Evolutionary conservation across 176 grass and related monocot genomes (phyloP).

Genomic region (Lolium rigidum): DNA sequence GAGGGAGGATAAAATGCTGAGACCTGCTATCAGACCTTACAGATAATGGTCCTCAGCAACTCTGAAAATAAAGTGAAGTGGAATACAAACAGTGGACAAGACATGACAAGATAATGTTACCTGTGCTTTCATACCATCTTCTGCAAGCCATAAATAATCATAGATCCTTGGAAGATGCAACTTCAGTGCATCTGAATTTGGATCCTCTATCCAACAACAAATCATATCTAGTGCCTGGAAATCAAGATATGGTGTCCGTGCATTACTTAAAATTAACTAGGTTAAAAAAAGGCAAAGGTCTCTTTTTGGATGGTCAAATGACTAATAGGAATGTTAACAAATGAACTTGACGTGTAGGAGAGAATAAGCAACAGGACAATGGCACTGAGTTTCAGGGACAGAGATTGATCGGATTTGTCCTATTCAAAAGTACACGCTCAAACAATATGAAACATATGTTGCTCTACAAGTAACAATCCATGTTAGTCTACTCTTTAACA

Average conservation of each 20-base stretch:
- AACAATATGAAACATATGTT: neutral
- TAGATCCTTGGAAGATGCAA: constrained; percentile 72
- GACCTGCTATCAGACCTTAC: neutral
- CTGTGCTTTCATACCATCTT: constrained; percentile 91
- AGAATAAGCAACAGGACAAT: neutral
- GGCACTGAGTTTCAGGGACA: neutral
- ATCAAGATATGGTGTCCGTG: neutral
- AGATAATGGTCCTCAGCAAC: neutral
- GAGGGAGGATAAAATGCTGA: neutral
- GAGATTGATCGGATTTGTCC: neutral
- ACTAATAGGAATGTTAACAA: neutral
- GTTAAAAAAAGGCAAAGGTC: neutral
- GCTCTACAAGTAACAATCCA: neutral
- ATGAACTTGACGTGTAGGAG: neutral
- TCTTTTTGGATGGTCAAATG: constrained; percentile 16
- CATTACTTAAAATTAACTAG: neutral
- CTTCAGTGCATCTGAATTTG: constrained; percentile 80
- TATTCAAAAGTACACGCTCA: neutral
- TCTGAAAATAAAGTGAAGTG: neutral
- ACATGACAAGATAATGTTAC: constrained; percentile 14
- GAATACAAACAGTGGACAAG: neutral
- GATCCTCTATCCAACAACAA: constrained; percentile 84
- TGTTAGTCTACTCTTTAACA: too few species aligned
- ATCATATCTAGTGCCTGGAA: constrained; percentile 76
- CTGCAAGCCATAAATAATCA: constrained; percentile 80